Evolutionary conservation across 805 yeast species (phyloP), one percentile per base, ranked within the genome.

Genomic region (Torulaspora delbrueckii): DNA sequence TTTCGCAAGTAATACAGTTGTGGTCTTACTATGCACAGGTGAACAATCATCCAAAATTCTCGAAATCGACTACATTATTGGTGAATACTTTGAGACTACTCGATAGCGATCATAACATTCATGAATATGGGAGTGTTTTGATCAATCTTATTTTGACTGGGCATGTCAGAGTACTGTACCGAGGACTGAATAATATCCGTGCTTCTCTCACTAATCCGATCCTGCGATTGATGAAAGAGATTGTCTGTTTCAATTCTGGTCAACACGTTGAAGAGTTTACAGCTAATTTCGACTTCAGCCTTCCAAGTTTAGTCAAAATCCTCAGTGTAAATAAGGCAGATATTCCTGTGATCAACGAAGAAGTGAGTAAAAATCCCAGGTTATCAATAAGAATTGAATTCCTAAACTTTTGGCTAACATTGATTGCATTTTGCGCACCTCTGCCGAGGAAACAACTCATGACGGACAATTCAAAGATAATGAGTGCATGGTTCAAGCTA

Each of bases 401-500:
- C 56, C 67, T 86, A 13, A 65, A 64, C 5, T 82, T 89, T 54
- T 81, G 89, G 77, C 48, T 83, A 8, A 58, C 71, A 5, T 66
- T 88, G 32, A 59, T 81, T 25, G 54, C 71, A 4, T 59, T 66
- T 32, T 71, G 84, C 1, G 68, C 81, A 2, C 69, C 84, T 2
- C 57, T 80, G 18, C 68, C 76, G 18, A 75, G 96, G 58, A 84
- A 77, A 55, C 90, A 85, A 45, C 62, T 87, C 7, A 57, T 91
- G 18, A 51, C 64, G 2, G 77, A 77, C 45, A 74, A 77, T 45
- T 70, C 77, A 40, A 82, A 78, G 58, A 69, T 87, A 27, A 73
- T 79, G 71, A 70, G 78, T 25, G 78, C 77, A 37, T 78, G 90
- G 76, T 78, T 89, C 70, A 86, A 84, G 59, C 75, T 74, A 51